Base-by-base conservation (phyloP, 495 filamentous ascomycete species). In the Podospora appendiculata region DNA sequence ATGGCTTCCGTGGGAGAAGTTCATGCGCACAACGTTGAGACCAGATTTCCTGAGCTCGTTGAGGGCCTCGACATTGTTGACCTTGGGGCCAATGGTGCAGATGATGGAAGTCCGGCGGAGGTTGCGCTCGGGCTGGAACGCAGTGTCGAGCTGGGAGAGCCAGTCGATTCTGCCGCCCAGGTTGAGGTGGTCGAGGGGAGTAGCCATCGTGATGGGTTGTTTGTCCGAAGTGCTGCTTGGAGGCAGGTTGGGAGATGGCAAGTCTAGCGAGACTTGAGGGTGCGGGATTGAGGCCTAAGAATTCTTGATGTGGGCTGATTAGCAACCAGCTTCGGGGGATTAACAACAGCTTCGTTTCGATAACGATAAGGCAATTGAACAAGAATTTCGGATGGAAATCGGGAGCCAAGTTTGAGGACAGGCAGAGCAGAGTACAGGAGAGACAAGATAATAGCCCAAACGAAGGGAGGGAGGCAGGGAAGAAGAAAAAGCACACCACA, bases 21-120 rank as follows among this genome's bases (percentile, higher is more conserved):
- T 98, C 90, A 96, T 70, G 70, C 93, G 94, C 57, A 96, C 93
- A 55, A 98, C 90, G 71, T 96, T 96, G 56, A 96, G 83, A 70
- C 93, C 93, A 56, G 83, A 85, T 61, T 76, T 83, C 67, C 91
- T 88, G 60, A 98, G 85, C 68, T 84, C 76, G 70, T 96, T 96
- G 74, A 98, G 94, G 66, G 88, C 90, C 78, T 96, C 88, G 43
- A 89, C 86, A 42, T 90, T 95, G 79, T 98, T 98, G 49, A 94
- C 97, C 87, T 98, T 98, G 59, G 93, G 93, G 47, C 93, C 93
- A 71, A 98, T 98, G 66, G 93, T 98, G 73, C 93, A 87, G 70
- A 98, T 96, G 79, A 98, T 98, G 56, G 92, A 95, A 48, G 94
- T 95, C 53, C 94, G 88, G 57, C 93, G 88, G 68, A 91, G 92